phyloP scores from a whole-genome alignment of 495 filamentous ascomycete genomes.

The Penicillium antarcticum region DNA sequence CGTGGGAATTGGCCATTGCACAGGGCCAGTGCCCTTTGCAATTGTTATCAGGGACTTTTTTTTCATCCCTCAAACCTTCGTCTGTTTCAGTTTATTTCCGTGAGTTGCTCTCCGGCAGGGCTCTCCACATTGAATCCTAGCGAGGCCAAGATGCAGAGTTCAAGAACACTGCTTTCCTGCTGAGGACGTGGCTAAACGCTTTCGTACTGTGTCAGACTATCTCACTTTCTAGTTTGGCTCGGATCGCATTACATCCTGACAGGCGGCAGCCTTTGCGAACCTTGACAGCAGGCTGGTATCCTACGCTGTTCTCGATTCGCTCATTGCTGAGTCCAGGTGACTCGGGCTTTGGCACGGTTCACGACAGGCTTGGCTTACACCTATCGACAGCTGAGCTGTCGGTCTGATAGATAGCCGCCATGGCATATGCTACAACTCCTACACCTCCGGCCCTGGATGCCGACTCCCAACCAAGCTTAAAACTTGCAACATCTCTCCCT shows the following conservation, averaged over 20 bases:
- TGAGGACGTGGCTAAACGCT: conserved; percentile 47
- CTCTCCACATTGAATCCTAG: conserved; percentile 45
- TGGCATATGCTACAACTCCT: conserved; percentile 43
- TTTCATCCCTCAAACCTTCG: conserved; percentile 4
- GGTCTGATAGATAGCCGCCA: conserved; percentile 33
- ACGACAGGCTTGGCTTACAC: conserved; percentile 29
- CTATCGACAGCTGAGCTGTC: conserved; percentile 35
- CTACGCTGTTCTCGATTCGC: conserved; percentile 35
- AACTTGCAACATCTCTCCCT: conserved; percentile 36
- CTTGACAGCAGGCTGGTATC: conserved; percentile 32
- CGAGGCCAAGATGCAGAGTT: conserved; percentile 51
- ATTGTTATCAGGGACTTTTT: conserved; percentile 38
- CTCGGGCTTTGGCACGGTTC: conserved; percentile 38
- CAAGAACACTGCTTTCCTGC: conserved; percentile 41
- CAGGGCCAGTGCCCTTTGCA: conserved; percentile 34
- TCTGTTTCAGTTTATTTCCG: conserved; percentile 18
- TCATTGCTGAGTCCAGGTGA: conserved; percentile 46
- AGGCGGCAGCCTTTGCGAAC: conserved; percentile 23
- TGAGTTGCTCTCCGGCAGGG: conserved; percentile 46
- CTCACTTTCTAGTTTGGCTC: conserved; percentile 29
- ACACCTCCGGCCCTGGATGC: conserved; percentile 42
- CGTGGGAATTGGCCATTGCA: conserved; percentile 27
- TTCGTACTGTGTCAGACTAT: conserved; percentile 34
- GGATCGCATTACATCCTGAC: conserved; percentile 32
- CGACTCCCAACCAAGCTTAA: conserved; percentile 40